These are phyloP conservation scores for Pseudocohnilembus persalinus DNA, from an alignment of 169 alveolate species.

Conservation along the genomic window DNA sequence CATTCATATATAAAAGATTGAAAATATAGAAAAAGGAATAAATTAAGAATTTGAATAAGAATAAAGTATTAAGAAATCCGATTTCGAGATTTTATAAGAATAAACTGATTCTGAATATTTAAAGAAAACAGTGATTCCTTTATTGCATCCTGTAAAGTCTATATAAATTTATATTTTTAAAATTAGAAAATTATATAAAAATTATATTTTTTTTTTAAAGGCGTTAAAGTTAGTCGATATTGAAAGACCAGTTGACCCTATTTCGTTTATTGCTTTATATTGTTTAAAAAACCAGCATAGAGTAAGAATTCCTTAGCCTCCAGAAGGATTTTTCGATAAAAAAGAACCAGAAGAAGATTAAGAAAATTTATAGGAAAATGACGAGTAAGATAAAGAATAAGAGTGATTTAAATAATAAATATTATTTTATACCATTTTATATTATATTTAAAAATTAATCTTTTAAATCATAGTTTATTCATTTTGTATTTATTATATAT, in stretches of 20 bases:
- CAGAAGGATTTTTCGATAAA: constrained; percentile 35
- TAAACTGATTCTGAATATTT: constrained; percentile 53
- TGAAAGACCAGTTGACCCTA: constrained; percentile 81
- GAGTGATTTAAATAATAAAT: background rate
- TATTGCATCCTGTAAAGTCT: constrained; percentile 35
- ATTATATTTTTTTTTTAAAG: constrained; percentile 41
- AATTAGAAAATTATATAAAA: background rate
- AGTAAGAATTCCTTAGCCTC: constrained; percentile 51
- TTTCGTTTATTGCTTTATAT: constrained; percentile 71
- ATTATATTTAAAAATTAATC: too few species aligned
- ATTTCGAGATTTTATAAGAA: constrained; percentile 60
- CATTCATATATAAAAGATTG: background rate
- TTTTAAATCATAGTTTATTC: too few species aligned
- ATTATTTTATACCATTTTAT: too few species aligned
- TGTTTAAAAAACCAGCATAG: constrained; percentile 72
- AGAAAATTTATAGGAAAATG: background rate
- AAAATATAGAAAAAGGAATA: constrained; percentile 40
- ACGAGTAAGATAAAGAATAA: background rate
- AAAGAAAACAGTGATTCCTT: constrained; percentile 36
- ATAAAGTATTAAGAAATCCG: constrained; percentile 47
- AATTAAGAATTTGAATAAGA: constrained; percentile 42
- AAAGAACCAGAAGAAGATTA: background rate
- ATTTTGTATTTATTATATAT: too few species aligned
- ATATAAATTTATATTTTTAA: background rate
- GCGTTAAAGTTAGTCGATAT: constrained; percentile 75